Evolutionary conservation across 1,284 basidiomycete genomes (phyloP).

Genomic region (Sparassis latifolia): DNA sequence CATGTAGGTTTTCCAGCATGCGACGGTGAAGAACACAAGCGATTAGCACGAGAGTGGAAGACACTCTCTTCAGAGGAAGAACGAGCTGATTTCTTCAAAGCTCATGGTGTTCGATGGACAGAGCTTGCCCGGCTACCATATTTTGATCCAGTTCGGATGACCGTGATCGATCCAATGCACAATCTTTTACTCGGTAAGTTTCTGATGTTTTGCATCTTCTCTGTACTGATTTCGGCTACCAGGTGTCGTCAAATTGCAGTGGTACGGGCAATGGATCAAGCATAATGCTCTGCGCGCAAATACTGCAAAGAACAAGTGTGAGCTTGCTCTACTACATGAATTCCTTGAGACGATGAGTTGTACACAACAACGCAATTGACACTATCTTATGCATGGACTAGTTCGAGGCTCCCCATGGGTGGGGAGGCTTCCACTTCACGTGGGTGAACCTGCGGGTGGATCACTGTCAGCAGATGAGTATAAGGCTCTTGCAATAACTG

Average conservation of each 20-base stretch:
- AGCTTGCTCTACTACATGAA: constrained; percentile 21
- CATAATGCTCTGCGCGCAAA: constrained; percentile 13
- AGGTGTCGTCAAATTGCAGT: constrained; percentile 26
- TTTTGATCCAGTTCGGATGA: constrained; percentile 23
- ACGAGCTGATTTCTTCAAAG: constrained; percentile 13
- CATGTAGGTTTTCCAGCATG: neutral
- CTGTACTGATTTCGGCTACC: neutral
- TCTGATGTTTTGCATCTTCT: neutral
- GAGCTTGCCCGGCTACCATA: constrained; percentile 26
- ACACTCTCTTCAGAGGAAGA: constrained; percentile 5
- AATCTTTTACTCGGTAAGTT: constrained; percentile 25
- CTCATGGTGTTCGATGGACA: constrained; percentile 20
- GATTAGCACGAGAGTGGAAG: constrained; percentile 10
- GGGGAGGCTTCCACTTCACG: constrained; percentile 20
- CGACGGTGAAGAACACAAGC: constrained; percentile 10
- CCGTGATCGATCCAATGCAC: constrained; percentile 29
- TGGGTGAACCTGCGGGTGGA: constrained; percentile 29
- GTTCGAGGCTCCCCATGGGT: constrained; percentile 27
- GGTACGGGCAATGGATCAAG: constrained; percentile 24
- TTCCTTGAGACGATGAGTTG: constrained; percentile 14
- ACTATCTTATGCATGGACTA: constrained; percentile 4
- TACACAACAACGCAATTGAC: neutral
- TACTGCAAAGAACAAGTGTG: constrained; percentile 15
- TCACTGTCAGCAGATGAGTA: constrained; percentile 28
- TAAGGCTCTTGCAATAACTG: constrained; percentile 15